Conservation (phyloP, 1,139 yeast species). For the Hyphopichia fennica region DNA sequence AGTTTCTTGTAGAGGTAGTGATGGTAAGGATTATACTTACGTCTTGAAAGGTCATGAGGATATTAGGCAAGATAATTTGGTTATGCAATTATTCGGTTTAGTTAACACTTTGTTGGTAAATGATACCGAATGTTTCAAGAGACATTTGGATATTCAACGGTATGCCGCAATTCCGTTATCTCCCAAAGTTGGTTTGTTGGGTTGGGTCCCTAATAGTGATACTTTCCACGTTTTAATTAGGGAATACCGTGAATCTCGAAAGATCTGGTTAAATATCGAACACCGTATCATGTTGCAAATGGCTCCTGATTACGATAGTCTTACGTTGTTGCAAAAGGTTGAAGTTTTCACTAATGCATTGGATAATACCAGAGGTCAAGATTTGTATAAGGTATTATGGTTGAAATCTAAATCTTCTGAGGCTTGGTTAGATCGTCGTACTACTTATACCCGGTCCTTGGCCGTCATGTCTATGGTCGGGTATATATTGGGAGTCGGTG, state of each 20-base stretch:
- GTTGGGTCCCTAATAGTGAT: conserved; percentile 98
- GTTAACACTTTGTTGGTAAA: conserved; percentile 86
- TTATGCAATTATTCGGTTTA: conserved; percentile 95
- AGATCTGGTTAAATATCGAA: conserved; percentile 86
- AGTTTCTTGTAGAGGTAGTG: conserved; percentile 76
- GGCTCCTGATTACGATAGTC: conserved; percentile 96
- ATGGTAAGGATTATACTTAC: conserved; percentile 86
- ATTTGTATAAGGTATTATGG: conserved; percentile 93
- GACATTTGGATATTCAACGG: conserved; percentile 90
- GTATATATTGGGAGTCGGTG: conserved; percentile 93
- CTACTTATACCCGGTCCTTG: conserved; percentile 90
- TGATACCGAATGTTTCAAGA: conserved; percentile 93
- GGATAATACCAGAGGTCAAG: conserved; percentile 96
- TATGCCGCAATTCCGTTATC: conserved; percentile 94
- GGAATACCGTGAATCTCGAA: conserved; percentile 90
- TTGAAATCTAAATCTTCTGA: conserved; percentile 93
- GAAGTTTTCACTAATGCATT: conserved; percentile 96
- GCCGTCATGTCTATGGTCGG: conserved; percentile 99
- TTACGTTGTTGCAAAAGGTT: conserved; percentile 86
- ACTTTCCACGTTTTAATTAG: conserved; percentile 92
- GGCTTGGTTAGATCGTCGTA: conserved; percentile 96
- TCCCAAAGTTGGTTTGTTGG: conserved; percentile 93
- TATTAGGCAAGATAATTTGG: conserved; percentile 94
- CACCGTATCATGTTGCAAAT: conserved; percentile 95
- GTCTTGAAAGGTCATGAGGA: conserved; percentile 95